Evolutionary conservation across 805 yeast genomes (phyloP).

Genomic region (Yamadazyma akitaensis): DNA sequence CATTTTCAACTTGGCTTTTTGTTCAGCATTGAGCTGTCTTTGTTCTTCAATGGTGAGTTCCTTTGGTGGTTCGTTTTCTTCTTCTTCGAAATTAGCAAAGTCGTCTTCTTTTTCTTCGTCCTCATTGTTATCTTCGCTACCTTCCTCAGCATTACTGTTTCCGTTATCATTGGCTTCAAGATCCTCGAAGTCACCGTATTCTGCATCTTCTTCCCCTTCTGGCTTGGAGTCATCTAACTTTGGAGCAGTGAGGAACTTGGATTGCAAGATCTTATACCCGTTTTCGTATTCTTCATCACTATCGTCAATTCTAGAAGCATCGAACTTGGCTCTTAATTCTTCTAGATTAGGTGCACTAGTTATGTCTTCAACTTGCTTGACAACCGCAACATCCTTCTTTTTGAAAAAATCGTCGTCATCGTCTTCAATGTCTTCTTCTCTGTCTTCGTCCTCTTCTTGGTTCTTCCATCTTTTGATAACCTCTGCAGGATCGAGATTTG

Average conservation of each 20-base stretch:
- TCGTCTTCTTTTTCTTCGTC: conserved; percentile 48
- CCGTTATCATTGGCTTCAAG: conserved; percentile 36
- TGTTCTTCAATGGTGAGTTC: conserved; percentile 63
- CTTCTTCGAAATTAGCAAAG: conserved; percentile 42
- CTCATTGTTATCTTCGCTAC: conserved; percentile 16
- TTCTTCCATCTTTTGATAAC: conserved; percentile 70
- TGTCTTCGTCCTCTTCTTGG: conserved; percentile 39
- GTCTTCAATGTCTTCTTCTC: conserved; percentile 40
- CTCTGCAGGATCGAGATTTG: conserved; percentile 70
- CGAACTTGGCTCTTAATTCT: conserved; percentile 46
- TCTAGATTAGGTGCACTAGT: conserved; percentile 37
- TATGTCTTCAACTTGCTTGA: conserved; percentile 29
- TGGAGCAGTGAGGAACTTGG: conserved; percentile 55
- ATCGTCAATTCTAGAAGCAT: conserved; percentile 22
- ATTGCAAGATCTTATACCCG: conserved; percentile 39
- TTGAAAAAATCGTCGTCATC: conserved; percentile 56
- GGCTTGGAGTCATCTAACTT: conserved; percentile 29
- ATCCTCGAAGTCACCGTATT: conserved; percentile 58
- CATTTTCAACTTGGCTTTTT: conserved; percentile 81
- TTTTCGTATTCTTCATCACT: conserved; percentile 40
- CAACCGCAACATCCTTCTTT: conserved; percentile 32
- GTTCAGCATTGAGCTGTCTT: conserved; percentile 78
- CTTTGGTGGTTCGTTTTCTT: conserved; percentile 37
- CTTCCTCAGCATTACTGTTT: conserved; percentile 29
- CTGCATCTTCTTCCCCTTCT: conserved; percentile 36